Percentiles rank a stretch among this genome's conserved stretches.
Conservation (phyloP, 345 rosid species). For the Kernera saxatilis region DNA sequence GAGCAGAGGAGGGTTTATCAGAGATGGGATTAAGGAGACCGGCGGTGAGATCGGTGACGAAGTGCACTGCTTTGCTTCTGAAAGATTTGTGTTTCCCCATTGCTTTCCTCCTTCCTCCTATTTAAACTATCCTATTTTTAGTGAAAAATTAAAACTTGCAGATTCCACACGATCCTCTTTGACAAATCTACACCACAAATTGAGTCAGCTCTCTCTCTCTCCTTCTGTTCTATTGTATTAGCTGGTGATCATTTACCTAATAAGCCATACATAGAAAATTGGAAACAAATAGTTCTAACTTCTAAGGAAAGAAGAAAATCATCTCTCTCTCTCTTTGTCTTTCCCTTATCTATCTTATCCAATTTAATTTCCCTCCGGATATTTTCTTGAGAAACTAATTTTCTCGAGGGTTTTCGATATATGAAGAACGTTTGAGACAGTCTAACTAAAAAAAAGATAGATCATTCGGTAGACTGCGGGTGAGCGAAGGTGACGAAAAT, state of each 20-base stretch:
- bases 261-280: neutral
- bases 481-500: slow-evolving; percentile 4
- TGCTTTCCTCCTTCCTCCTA: neutral
- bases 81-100: slow-evolving; percentile 72
- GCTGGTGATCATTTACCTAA: slow-evolving; percentile 16
- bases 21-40: slow-evolving; percentile 91
- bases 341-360: neutral
- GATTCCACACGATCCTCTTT: slow-evolving; percentile 14
- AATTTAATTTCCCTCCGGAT: neutral
- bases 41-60: slow-evolving; percentile 92
- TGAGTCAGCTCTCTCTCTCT: neutral
- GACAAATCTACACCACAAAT: slow-evolving; percentile 16
- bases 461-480: slow-evolving; percentile 10
- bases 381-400: neutral
- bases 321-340: neutral
- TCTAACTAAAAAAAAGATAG: slow-evolving; percentile 14
- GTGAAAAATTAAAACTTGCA: slow-evolving; percentile 5
- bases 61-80: slow-evolving; percentile 88
- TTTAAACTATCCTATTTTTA: slow-evolving; percentile 12
- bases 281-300: neutral
- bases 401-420: neutral
- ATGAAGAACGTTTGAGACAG: slow-evolving; percentile 9
- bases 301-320: neutral
- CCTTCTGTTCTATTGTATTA: neutral
- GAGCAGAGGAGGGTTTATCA: slow-evolving; percentile 60